A percentile compares a stretch with the other conserved stretches of the same genome.
Evolutionary conservation across 441 rosid species (phyloP).

Genomic region (Adansonia rubrostipa): DNA sequence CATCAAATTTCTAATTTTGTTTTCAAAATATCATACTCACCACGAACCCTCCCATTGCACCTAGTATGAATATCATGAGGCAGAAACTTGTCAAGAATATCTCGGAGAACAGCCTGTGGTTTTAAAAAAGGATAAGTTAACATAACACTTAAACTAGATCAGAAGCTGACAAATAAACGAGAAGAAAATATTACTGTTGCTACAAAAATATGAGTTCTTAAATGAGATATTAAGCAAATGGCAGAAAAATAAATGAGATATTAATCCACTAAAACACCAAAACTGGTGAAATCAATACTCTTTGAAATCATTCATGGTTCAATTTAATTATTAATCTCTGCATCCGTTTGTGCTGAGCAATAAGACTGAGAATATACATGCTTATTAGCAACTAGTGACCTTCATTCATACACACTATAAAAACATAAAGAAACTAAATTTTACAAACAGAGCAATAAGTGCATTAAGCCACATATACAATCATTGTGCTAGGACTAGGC

Average conservation of each 20-base stretch:
- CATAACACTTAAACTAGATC: neutral
- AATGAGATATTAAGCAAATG: neutral
- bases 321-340: conserved; percentile 13
- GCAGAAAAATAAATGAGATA: neutral
- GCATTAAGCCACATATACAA: conserved; percentile 12
- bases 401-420: conserved; percentile 2
- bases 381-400: neutral
- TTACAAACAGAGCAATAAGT: neutral
- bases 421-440: conserved; percentile 17
- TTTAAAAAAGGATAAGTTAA: conserved; percentile 18
- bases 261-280: neutral
- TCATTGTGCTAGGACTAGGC: conserved; percentile 25
- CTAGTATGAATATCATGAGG: conserved; percentile 84
- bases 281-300: conserved; percentile 3
- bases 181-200: neutral
- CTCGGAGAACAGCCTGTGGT: conserved; percentile 79
- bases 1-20: neutral
- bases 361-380: neutral
- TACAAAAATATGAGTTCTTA: conserved; percentile 11
- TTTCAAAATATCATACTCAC: conserved; percentile 43
- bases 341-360: neutral
- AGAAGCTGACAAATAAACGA: neutral
- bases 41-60: conserved; percentile 88
- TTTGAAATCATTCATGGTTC: conserved; percentile 9
- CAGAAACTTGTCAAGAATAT: conserved; percentile 69